Evolutionary conservation across 2,329 filamentous ascomycete species (phyloP), one percentile per base, ranked within the genome.

Genomic region (Tolypocladium inflatum): DNA sequence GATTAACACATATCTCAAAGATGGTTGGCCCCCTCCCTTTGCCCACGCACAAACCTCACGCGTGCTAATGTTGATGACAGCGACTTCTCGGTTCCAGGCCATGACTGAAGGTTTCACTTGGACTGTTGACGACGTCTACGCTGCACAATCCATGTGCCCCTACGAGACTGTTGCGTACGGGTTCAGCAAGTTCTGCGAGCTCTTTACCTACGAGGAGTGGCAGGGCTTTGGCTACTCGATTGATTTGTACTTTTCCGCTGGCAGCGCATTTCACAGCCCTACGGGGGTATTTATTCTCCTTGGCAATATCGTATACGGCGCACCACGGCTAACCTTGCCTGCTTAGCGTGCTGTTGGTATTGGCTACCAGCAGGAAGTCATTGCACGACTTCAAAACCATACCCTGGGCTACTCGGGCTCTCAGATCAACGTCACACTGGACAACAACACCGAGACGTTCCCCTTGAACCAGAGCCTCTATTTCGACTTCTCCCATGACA

Each of bases 161-260:
- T 92, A 91, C 66, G 89, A 92, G 70, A 90, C 87, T 0, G 80
- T 90, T n/a, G 84, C 86, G 1, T 85, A 88, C 59, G 89, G 89
- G 26, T 91, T 85, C 74, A 89, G 86, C 63, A 79, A 78, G 11
- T 92, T 89, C 74, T 92, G 89, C 67, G 76, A 83, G 30, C 78
- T 92, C 4, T 92, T 91, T 68, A 90, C 84, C 0, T 89, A 86
- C 63, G 77, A 86, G 23, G 89, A 92, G 67, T 92, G 88, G 88
- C 73, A 82, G 55, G 82, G 79, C 43, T 91, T 87, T 66, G 85
- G 86, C 58, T 92, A 92, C 71, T 81, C 81, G 4, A 76, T 87
- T 58, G 89, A 91, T 63, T 76, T 91, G 41, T 71, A 68, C 38
- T 91, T 89, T 65, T 77, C 82, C 13, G 85, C 83, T 9, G 78